Base-by-base conservation (phyloP, 345 rosid species). In the Lumnitzera racemosa region DNA sequence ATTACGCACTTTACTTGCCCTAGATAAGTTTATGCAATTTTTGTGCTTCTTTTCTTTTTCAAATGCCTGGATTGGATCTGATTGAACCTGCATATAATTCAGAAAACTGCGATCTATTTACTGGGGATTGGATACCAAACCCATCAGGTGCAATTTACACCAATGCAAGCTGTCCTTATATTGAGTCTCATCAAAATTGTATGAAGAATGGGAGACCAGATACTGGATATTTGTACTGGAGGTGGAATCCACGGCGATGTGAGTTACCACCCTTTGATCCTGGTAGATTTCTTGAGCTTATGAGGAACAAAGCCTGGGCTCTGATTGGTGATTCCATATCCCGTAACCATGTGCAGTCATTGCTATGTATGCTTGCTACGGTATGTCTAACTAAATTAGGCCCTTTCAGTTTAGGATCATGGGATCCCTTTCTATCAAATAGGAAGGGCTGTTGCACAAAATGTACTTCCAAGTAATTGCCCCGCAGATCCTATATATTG, bases 271-370 rank as follows among this genome's bases (percentile, higher is more conserved):
- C 69, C 4, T 94, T 94, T 31, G 79, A 86, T 70, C 81, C 90
- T 49, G 56, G 53, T 46, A 81, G 67, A 50, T 84, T 91, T 74
- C 92, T 91, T 16, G 76, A 72, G 47, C 71, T 83, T 63, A 89
- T 89, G 98, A 86, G 87, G 51, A 66, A 83, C 51, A 91, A 89
- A 74, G 61, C 77, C 12, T 91, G 91, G 98, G 98, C 83, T 5
- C 62, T 91, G 54, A 79, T 91, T 15, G 98, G 98, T 43, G 98
- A 91, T 69, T 91, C 98, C 2, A 91, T 91, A 63, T 89, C 96
- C 17, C 96, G 98, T 49, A 91, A 91, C 82, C 95, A 91, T 67
- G 89, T 83, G 2, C 85, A 89, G 69, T 91, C 98, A 20, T 70
- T 91, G 48, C 72, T 91, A 20, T 91, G 98, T 76, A 86, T 91